Base-by-base conservation (phyloP, 495 filamentous ascomycete genomes). In the Alectoria sarmentosa region DNA sequence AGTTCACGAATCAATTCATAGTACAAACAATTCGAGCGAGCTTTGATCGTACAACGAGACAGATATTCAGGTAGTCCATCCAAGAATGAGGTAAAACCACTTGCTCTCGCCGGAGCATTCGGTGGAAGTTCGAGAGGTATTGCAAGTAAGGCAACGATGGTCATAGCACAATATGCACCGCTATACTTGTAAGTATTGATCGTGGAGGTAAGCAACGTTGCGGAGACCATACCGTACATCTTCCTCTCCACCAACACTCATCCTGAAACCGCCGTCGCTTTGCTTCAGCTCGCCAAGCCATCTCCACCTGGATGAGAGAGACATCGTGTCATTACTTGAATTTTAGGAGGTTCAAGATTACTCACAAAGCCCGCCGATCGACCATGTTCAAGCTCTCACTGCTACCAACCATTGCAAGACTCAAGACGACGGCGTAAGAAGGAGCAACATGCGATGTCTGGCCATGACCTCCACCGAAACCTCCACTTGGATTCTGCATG, bases 381-480 rank as follows among this genome's bases (percentile, higher is more conserved):
- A 98, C 81, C 61, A 95, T 75, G 64, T 84, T 82, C 67, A 88
- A 86, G 28, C 87, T 84, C 46, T 88, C 86, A 62, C 86, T 74
- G 28, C 86, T 90, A 14, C 89, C 90, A 46, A 93, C 88, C 66
- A 90, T 84, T 3, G 86, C 84, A 37, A 98, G 78, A 13, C 87
- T 82, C 26, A 98, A 79, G 13, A 96, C 77, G 37, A 88, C 83
- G 23, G 91, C 89, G 79, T 98, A 98, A 1, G 87, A 88, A n/a
- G 89, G 82, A 30, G 93, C 93, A 66, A 90, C 77, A 75, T 98
- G 94, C 17, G 90, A 91, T 65, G 82, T 79, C 72, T 98, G 95
- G 49, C 92, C 89, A 74, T 89, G 86, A n/a, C 94, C 92, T 57
- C 94, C 94, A 34, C 94, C 95, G 75, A 97, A 96, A 10, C 94